phyloP scores from a whole-genome alignment of 179 eudicot genomes.

The Spinacia oleracea region DNA sequence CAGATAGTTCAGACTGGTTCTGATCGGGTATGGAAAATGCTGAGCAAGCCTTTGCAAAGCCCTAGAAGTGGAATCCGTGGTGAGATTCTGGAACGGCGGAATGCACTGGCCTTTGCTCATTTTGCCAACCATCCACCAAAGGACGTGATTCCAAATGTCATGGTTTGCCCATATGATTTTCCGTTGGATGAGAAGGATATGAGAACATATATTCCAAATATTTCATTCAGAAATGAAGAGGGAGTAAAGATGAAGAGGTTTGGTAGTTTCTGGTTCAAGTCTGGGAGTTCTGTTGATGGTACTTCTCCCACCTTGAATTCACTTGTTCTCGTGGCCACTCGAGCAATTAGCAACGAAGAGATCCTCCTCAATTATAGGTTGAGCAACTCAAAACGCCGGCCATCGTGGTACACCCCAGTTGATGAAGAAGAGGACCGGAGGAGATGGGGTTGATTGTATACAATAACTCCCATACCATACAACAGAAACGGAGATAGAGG shows the following conservation, averaged over 20 bases:
- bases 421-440: conserved; percentile 93
- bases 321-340: conserved; percentile 79
- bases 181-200: conserved; percentile 64
- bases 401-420: conserved; percentile 86
- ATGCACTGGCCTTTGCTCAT: conserved; percentile 87
- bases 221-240: conserved; percentile 58
- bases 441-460: conserved; percentile 66
- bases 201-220: conserved; percentile 83
- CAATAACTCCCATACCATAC: not conserved
- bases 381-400: conserved; percentile 78
- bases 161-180: conserved; percentile 95
- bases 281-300: conserved; percentile 48
- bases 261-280: conserved; percentile 86
- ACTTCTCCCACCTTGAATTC: conserved; percentile 58
- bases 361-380: conserved; percentile 76
- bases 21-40: conserved; percentile 79
- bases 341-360: conserved; percentile 69
- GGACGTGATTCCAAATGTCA: conserved; percentile 69
- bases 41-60: conserved; percentile 72
- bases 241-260: conserved; percentile 69
- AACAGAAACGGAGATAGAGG: not conserved
- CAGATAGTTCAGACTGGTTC: conserved; percentile 49
- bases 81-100: conserved; percentile 78
- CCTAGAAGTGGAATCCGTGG: conserved; percentile 32
- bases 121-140: conserved; percentile 84